These are phyloP conservation scores for Serendipita indica DNA, from an alignment of 768 basidiomycete genomes.

Conservation along the genomic window DNA sequence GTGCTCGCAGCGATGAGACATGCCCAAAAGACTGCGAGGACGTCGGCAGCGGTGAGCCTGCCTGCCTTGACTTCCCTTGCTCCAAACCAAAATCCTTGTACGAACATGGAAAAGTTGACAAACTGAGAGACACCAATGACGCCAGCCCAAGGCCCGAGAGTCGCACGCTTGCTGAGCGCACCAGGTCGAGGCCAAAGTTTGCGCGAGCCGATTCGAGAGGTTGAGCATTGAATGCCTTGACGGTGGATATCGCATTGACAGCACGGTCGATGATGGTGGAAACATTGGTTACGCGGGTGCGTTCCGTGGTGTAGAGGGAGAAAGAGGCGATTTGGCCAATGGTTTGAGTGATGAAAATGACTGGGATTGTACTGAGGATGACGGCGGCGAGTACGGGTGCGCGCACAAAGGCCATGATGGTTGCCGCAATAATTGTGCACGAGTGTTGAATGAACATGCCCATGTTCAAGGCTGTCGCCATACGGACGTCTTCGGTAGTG, in stretches of 20 bases:
- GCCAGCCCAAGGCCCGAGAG: slow-evolving; percentile 62
- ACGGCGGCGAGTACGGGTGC: slow-evolving; percentile 80
- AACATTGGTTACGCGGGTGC: slow-evolving; percentile 48
- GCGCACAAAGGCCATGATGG: slow-evolving; percentile 66
- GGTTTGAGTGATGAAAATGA: slow-evolving; percentile 61
- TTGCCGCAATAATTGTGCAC: slow-evolving; percentile 61
- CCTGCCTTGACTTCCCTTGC: slow-evolving; percentile 74
- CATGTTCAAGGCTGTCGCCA: slow-evolving; percentile 64
- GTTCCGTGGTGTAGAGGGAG: slow-evolving; percentile 55
- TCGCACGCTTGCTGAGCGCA: slow-evolving; percentile 34
- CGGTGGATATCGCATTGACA: slow-evolving; percentile 62
- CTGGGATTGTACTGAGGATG: slow-evolving; percentile 78
- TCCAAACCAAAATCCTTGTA: slow-evolving; percentile 95
- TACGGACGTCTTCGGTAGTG: slow-evolving; percentile 87
- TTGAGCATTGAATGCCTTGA: slow-evolving; percentile 84
- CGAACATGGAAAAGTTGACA: slow-evolving; percentile 81
- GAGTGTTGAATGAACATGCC: slow-evolving; percentile 71
- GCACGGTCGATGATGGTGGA: slow-evolving; percentile 72
- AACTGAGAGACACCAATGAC: slow-evolving; percentile 60
- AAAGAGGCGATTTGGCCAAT: slow-evolving; percentile 54
- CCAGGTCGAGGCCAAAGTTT: slow-evolving; percentile 29
- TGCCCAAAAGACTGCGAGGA: slow-evolving; percentile 98
- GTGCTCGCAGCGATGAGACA: slow-evolving; percentile 81
- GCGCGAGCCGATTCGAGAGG: slow-evolving; percentile 37
- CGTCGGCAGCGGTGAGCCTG: slow-evolving; percentile 49